These are phyloP conservation scores for Geotrichum histeridarum DNA, from an alignment of 1,139 yeast genomes.

Conservation along the genomic window DNA sequence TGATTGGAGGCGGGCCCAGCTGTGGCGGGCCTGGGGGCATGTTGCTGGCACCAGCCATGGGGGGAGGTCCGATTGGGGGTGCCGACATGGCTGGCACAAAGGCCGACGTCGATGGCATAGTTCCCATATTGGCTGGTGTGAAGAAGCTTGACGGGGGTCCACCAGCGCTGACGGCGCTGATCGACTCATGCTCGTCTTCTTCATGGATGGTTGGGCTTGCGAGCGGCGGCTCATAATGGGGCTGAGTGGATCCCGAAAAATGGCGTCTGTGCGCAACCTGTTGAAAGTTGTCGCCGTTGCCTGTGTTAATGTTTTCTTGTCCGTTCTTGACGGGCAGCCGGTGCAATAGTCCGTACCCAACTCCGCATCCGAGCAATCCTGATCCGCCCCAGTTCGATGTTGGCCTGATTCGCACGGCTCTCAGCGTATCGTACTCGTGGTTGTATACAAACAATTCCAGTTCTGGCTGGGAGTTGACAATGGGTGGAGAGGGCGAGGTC, in stretches of 20 bases:
- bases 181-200: background rate
- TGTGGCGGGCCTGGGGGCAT: background rate
- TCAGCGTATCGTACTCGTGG: conserved; percentile 73
- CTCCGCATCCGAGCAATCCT: conserved; percentile 89
- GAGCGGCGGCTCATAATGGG: background rate
- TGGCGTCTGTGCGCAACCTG: conserved; percentile 3
- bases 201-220: conserved; percentile 4
- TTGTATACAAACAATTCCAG: conserved; percentile 74
- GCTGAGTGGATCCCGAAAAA: background rate
- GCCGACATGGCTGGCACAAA: conserved; percentile 16
- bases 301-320: background rate
- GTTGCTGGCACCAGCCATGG: background rate
- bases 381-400: conserved; percentile 56
- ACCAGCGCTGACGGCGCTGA: background rate
- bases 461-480: conserved; percentile 26
- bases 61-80: conserved; percentile 17
- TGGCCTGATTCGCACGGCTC: conserved; percentile 80
- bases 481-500: background rate
- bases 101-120: conserved; percentile 6
- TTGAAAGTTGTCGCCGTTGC: background rate
- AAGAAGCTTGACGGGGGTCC: conserved; percentile 3
- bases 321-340: conserved; percentile 60
- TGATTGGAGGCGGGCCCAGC: background rate
- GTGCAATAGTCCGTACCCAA: conserved; percentile 87
- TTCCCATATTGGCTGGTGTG: conserved; percentile 5